Evolutionary conservation across 2,329 filamentous ascomycete genomes (phyloP), one percentile per base, ranked within the genome.

Genomic region (Paraphoma chrysanthemicola): DNA sequence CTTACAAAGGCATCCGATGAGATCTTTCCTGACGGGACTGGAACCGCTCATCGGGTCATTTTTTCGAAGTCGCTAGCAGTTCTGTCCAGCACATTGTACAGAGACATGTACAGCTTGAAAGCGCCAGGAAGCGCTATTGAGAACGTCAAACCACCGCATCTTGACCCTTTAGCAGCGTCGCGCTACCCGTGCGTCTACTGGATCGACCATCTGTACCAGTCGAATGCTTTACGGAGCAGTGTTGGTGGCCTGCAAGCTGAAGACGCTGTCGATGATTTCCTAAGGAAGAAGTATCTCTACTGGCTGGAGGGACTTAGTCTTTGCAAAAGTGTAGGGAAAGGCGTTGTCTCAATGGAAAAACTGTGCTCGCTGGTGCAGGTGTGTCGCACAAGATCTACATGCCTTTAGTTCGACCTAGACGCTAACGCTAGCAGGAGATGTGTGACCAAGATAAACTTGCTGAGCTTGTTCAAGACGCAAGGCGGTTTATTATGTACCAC

Each of bases 131-230:
- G 44, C 56, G 50, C 57, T 39, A 60, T 60, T 39, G 52, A 63
- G 14, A 16, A 64, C 23, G 59, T 71, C 36, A 42, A 61, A 54
- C 45, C 54, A 56, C 57, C 70, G 44, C 18, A 60, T 52, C 55
- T 64, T 52, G 62, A 74, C 60, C 63, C 65, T 48, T 49, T 75
- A 45, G 61, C 65, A 6, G 18, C 65, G 9, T 51, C 69, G 36
- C 60, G 54, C 14, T 67, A 65, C 44, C 64, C 70, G 6, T 75
- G 70, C 51, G 51, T 76, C 43, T 72, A 71, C 53, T 78, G 74
- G 76, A 57, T 69, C 31, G 63, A 72, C 39, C 73, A 77, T 60
- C 56, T 77, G 18, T 69, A 48, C 49, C 64, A 63, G 31, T 63
- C 31, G 28, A 54, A 53, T 14, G 39, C 36, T 51, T 51, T 23